A percentile compares a stretch with the other conserved stretches of the same genome.
These are phyloP conservation scores for Backusella luteola DNA, from an alignment of 192 early-diverging fungal genomes.

Conservation along the genomic window DNA sequence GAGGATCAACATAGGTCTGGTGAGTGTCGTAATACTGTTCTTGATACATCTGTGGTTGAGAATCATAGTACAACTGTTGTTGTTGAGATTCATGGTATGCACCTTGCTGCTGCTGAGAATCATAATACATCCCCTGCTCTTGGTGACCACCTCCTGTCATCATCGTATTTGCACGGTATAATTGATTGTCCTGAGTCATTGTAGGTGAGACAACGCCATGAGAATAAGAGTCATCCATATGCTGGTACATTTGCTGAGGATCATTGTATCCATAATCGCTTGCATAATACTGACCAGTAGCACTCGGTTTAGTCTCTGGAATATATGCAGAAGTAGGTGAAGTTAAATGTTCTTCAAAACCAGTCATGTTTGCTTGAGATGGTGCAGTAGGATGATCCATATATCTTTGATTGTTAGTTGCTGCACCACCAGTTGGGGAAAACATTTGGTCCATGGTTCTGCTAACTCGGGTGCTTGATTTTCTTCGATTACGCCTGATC, in stretches of 20 bases:
- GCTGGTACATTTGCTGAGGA: neutral
- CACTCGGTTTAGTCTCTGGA: neutral
- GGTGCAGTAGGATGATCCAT: neutral
- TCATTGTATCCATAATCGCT: neutral
- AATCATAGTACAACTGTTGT: neutral
- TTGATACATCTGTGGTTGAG: slow-evolving; percentile 1
- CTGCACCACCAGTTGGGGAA: neutral
- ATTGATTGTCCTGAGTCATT: neutral
- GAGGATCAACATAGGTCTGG: neutral
- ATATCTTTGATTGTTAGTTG: neutral
- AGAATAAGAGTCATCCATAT: neutral
- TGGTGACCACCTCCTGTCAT: neutral
- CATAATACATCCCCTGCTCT: slow-evolving; percentile 1
- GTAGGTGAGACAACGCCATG: neutral
- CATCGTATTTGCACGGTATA: neutral
- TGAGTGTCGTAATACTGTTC: neutral
- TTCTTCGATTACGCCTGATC: slow-evolving; percentile 10
- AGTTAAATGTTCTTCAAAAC: neutral
- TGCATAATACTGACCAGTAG: slow-evolving; percentile 12
- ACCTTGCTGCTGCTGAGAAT: neutral
- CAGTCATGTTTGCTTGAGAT: neutral
- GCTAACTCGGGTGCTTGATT: slow-evolving; percentile 13
- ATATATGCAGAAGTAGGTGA: neutral
- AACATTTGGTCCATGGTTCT: slow-evolving; percentile 9
- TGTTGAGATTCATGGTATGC: neutral